Evolutionary conservation across 2,329 filamentous ascomycete species (phyloP).

Genomic region (Herpotrichia juniperi): DNA sequence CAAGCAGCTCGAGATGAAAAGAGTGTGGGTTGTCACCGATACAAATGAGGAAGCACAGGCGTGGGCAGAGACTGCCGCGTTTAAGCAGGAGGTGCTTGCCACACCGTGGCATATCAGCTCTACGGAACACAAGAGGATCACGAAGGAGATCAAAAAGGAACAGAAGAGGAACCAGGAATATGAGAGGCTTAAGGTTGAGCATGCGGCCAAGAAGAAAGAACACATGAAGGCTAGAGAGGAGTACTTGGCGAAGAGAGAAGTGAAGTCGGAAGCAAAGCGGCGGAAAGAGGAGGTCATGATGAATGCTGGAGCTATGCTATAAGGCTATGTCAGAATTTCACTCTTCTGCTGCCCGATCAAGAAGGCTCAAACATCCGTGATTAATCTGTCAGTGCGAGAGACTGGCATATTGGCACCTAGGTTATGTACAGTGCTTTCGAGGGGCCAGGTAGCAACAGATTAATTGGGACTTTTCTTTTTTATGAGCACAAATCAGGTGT

Average conservation of each 20-base stretch:
- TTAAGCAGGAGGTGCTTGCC: constrained; percentile 56
- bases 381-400: too few relatives aligned
- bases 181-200: constrained; percentile 40
- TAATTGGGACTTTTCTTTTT: too few relatives aligned
- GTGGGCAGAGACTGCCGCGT: constrained; percentile 58
- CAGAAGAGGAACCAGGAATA: constrained; percentile 45
- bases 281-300: constrained; percentile 51
- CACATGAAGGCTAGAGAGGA: constrained; percentile 38
- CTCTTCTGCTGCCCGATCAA: not conserved
- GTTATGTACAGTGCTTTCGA: too few relatives aligned
- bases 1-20: constrained; percentile 62
- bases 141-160: constrained; percentile 45
- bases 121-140: constrained; percentile 52
- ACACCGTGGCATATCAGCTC: constrained; percentile 59
- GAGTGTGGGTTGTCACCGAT: constrained; percentile 54
- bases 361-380: too few relatives aligned
- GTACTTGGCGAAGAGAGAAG: constrained; percentile 37
- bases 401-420: too few relatives aligned
- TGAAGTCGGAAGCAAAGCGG: constrained; percentile 50
- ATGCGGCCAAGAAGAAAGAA: constrained; percentile 38
- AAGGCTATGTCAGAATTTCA: too few relatives aligned
- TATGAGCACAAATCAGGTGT: too few relatives aligned
- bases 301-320: constrained; percentile 49
- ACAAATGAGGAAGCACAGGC: constrained; percentile 62
- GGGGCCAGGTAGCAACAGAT: too few relatives aligned